phyloP scores from a whole-genome alignment of 768 basidiomycete genomes.

The Rhizopogon vulgaris region DNA sequence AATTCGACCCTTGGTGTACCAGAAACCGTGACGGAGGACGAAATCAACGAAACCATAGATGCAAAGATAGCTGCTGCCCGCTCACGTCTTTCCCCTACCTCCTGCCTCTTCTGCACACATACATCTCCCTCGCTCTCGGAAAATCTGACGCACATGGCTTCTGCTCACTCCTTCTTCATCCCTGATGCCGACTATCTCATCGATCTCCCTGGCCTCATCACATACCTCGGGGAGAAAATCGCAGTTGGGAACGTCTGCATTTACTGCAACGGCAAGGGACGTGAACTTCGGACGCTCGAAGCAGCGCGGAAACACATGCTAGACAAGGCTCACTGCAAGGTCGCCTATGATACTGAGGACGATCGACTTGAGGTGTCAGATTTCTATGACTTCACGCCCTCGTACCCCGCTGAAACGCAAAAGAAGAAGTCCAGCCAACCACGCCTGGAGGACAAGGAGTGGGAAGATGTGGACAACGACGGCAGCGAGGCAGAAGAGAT shows the following conservation, averaged over 20 bases:
- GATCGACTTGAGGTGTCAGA: slow-evolving; percentile 88
- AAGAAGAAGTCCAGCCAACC: slow-evolving; percentile 15
- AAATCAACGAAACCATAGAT: slow-evolving; percentile 54
- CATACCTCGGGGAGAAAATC: slow-evolving; percentile 88
- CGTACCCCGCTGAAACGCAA: slow-evolving; percentile 53
- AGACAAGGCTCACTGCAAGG: slow-evolving; percentile 95
- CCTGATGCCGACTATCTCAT: slow-evolving; percentile 90
- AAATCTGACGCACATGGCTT: slow-evolving; percentile 84
- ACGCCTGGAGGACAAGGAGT: slow-evolving; percentile 32
- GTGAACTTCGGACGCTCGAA: slow-evolving; percentile 77
- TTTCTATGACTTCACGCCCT: slow-evolving; percentile 85
- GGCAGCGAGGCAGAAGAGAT: slow-evolving; percentile 20
- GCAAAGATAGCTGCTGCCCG: slow-evolving; percentile 70
- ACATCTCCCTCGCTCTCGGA: slow-evolving; percentile 46
- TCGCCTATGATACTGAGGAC: slow-evolving; percentile 77
- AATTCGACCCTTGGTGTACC: slow-evolving; percentile 22
- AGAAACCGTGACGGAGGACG: slow-evolving; percentile 39
- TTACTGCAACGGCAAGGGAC: slow-evolving; percentile 77
- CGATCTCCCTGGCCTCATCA: slow-evolving; percentile 75
- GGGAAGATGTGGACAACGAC: slow-evolving; percentile 30
- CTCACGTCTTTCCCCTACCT: slow-evolving; percentile 49
- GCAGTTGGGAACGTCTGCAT: slow-evolving; percentile 92
- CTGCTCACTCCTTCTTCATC: slow-evolving; percentile 87
- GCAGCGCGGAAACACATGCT: slow-evolving; percentile 94
- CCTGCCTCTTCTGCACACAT: slow-evolving; percentile 84